Evolutionary conservation across 2,329 filamentous ascomycete species (phyloP).

Genomic region (Fonsecaea erecta): DNA sequence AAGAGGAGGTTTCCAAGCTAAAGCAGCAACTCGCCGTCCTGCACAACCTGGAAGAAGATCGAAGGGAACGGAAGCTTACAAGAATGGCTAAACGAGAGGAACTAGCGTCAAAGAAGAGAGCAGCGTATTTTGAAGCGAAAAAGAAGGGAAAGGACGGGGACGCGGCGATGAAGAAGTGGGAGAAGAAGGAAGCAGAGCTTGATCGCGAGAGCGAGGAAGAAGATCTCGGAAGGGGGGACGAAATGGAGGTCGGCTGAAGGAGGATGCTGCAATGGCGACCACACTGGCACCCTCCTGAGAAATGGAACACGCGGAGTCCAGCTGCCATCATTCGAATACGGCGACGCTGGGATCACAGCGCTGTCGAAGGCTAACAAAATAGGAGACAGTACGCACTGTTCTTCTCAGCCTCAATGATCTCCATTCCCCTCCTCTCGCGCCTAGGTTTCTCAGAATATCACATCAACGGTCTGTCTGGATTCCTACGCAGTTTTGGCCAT

Average conservation of each 20-base stretch:
- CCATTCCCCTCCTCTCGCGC: too few species aligned
- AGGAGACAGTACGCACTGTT: too few species aligned
- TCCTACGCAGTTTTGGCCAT: too few species aligned
- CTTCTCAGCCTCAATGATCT: too few species aligned
- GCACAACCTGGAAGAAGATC: conserved; percentile 47
- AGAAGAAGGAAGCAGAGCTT: conserved; percentile 21
- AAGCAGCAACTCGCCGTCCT: conserved; percentile 42
- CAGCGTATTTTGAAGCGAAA: conserved; percentile 53
- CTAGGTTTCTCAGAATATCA: too few species aligned
- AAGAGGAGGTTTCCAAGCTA: conserved; percentile 47
- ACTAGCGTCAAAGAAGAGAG: conserved; percentile 46
- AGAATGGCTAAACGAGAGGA: conserved; percentile 48
- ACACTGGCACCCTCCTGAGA: background rate
- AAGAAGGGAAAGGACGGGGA: conserved; percentile 50
- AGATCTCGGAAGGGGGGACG: conserved; percentile 14
- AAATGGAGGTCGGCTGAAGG: conserved; percentile 28
- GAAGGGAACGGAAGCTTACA: conserved; percentile 44
- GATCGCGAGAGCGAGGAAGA: conserved; percentile 30
- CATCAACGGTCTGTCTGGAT: too few species aligned
- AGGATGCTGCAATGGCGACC: background rate
- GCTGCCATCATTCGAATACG: background rate
- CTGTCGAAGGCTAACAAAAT: too few species aligned
- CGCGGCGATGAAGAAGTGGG: conserved; percentile 43
- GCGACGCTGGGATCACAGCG: too few species aligned
- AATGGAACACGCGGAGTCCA: background rate